A percentile compares a stretch with the other conserved stretches of the same genome.
Conservation (phyloP, 352 stramenopile genomes). For the Aphanomyces invadans region DNA sequence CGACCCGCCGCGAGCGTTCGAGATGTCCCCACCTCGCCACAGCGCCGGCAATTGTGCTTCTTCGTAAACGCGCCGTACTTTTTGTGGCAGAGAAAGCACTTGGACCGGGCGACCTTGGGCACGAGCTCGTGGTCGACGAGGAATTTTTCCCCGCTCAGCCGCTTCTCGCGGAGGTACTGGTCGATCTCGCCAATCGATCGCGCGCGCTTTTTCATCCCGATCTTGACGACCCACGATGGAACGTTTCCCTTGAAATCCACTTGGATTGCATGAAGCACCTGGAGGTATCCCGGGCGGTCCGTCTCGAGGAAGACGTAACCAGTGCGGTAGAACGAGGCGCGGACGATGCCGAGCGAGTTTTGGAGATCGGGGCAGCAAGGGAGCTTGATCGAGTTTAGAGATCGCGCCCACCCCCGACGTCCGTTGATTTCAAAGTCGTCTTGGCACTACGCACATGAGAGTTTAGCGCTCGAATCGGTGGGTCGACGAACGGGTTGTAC, state of each 20-base stretch:
- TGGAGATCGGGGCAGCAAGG: conserved; percentile 52
- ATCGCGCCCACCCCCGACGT: conserved; percentile 61
- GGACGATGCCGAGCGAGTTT: conserved; percentile 42
- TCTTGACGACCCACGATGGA: conserved; percentile 39
- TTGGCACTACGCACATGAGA: conserved; percentile 36
- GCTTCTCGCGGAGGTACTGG: conserved; percentile 43
- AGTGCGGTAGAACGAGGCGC: conserved; percentile 65
- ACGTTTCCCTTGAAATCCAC: conserved; percentile 65
- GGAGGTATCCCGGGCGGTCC: conserved; percentile 45
- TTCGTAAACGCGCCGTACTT: conserved; percentile 58
- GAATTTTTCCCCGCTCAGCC: conserved; percentile 46
- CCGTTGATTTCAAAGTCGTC: conserved; percentile 59
- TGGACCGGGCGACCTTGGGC: conserved; percentile 42
- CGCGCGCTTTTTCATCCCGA: conserved; percentile 48
- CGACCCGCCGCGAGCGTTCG: too few species aligned
- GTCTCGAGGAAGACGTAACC: conserved; percentile 72
- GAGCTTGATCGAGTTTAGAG: conserved; percentile 64
- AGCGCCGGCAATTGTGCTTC: conserved; percentile 61
- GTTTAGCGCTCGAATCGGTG: too few species aligned
- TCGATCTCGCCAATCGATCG: conserved; percentile 42
- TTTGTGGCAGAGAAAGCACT: conserved; percentile 50
- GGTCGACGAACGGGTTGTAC: conserved; percentile 63
- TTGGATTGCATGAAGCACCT: conserved; percentile 55
- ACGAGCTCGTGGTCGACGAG: conserved; percentile 62
- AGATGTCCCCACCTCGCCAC: conserved; percentile 64